These are phyloP conservation scores for Hyparrhenia diplandra DNA, from an alignment of 176 grass and related monocot genomes.

Conservation along the genomic window DNA sequence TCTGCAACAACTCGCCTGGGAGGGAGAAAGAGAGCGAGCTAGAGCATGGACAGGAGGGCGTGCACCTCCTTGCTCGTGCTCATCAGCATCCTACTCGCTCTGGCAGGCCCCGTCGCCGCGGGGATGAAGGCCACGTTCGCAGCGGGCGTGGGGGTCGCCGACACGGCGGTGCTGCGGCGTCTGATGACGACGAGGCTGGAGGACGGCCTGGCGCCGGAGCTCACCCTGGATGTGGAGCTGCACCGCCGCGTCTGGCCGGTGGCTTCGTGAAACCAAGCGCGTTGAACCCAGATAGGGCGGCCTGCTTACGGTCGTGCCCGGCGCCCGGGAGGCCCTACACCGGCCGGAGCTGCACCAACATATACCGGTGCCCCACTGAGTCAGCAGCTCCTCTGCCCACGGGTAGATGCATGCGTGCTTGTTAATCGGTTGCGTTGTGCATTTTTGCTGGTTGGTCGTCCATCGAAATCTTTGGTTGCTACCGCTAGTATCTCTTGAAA, in stretches of 20 bases:
- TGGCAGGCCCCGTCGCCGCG: background rate
- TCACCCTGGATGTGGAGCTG: constrained; percentile 6
- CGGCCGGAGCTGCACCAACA: background rate
- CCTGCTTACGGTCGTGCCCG: background rate
- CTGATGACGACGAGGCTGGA: constrained; percentile 27
- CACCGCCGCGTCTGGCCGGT: constrained; percentile 30
- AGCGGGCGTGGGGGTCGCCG: background rate
- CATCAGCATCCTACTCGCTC: background rate
- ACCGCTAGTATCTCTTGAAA: background rate
- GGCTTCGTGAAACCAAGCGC: background rate
- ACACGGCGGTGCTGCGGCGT: background rate
- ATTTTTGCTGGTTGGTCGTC: background rate
- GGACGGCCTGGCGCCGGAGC: background rate
- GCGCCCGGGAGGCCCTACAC: background rate
- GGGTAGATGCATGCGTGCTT: background rate
- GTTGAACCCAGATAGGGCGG: background rate
- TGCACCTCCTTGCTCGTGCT: background rate
- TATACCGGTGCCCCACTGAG: background rate
- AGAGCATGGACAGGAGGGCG: background rate
- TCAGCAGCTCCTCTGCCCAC: background rate
- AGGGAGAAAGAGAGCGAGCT: too few species aligned
- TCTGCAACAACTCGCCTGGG: too few species aligned
- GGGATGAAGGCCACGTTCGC: background rate
- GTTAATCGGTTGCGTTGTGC: background rate
- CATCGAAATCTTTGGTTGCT: background rate